Evolutionary conservation across 371 early-diverging fungal species (phyloP), one percentile per base, ranked within the genome.

Genomic region (Fennellomyces sp.): DNA sequence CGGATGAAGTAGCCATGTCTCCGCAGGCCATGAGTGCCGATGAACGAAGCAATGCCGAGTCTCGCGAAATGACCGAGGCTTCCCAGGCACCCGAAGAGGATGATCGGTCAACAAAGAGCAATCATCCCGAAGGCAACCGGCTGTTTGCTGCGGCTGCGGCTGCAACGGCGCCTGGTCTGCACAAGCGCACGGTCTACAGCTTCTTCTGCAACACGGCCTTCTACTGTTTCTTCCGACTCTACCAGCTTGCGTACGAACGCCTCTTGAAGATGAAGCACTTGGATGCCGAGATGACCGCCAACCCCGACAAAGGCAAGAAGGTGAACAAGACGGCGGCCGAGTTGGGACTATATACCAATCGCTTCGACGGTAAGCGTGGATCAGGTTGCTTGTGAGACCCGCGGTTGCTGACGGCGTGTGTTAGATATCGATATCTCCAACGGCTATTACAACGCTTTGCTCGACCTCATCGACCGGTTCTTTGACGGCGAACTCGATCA

Each of bases 161-260:
- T 41, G 80, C 81, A 52, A 76, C 83, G 42, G 80, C 77, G 7
- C 70, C 65, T 11, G 55, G 49, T 2, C 42, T 70, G 2, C 68
- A 67, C 23, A 70, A 80, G 61, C 71, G 84, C 48, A 66, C 69
- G 1, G 41, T 75, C 2, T 80, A 78, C 59, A 85, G 78, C 56
- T 82, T 91, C 60, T 88, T 89, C 71, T 88, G 86, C 21, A 94
- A 97, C 65, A 89, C 81, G 29, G 73, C 70, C 25, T 91, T 91
- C 58, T 98, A 93, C 68, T 89, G 87, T 45, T 94, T 98, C 64
- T 88, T 97, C 75, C 75, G 97, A 45, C 86, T 93, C 45, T 92
- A 91, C 61, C 88, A 94, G 81, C 80, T 92, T 52, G 67, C 94
- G 6, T 97, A 95, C 74, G 80, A 80, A 21, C 86, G 97, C 33